phyloP scores from a whole-genome alignment of 23 red algal genomes.

The Gracilariopsis chorda region DNA sequence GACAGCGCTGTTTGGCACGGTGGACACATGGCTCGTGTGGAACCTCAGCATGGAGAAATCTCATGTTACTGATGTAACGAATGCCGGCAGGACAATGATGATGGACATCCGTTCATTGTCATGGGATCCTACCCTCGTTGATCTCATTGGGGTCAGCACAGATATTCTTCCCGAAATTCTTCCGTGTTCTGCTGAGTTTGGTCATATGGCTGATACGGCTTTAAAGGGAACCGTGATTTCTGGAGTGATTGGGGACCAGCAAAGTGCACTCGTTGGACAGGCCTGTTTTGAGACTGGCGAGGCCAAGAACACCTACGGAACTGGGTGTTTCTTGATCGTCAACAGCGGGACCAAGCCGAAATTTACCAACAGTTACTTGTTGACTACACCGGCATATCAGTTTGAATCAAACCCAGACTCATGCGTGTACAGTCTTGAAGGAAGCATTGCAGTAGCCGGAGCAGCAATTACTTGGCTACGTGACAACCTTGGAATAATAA shows the following conservation, averaged over 20 bases:
- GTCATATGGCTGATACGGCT: conserved; percentile 45
- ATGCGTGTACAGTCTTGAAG: conserved; percentile 78
- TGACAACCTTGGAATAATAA: conserved; percentile 78
- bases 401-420: conserved; percentile 21
- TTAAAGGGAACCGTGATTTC: conserved; percentile 67
- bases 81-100: conserved; percentile 87
- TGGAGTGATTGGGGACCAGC: conserved; percentile 95
- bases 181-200: conserved; percentile 70
- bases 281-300: conserved; percentile 67
- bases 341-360: conserved; percentile 72
- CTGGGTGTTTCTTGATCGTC: conserved; percentile 92
- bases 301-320: conserved; percentile 91
- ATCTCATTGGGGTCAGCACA: conserved; percentile 48
- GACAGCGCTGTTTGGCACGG: conserved; percentile 83
- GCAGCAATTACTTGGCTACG: conserved; percentile 75
- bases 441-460: conserved; percentile 81
- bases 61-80: conserved; percentile 91
- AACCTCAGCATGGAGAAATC: conserved; percentile 49
- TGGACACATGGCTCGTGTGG: conserved; percentile 90
- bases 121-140: conserved; percentile 69
- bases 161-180: conserved; percentile 76
- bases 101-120: conserved; percentile 79
- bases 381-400: conserved; percentile 86
- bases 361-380: conserved; percentile 49
- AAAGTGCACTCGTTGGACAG: conserved; percentile 90